Conservation (phyloP, 768 basidiomycete genomes). For the Xerocomellus amylosporus region DNA sequence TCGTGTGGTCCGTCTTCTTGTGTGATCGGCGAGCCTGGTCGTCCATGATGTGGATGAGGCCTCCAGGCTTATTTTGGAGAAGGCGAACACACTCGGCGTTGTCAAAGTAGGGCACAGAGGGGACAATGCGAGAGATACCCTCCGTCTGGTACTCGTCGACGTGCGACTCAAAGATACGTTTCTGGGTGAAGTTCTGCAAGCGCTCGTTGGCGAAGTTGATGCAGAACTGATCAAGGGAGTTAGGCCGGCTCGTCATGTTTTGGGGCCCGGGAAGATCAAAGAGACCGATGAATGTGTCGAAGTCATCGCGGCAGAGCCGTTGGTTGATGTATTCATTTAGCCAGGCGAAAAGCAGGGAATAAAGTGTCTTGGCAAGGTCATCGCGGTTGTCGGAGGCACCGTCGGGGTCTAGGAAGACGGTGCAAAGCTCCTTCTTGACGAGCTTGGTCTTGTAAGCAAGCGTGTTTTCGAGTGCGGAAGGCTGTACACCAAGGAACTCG, state of each 20-base stretch:
- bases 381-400: conserved; percentile 92
- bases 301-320: conserved; percentile 91
- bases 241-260: conserved; percentile 81
- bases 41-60: conserved; percentile 96
- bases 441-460: conserved; percentile 91
- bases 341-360: conserved; percentile 94
- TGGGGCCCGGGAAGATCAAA: conserved; percentile 94
- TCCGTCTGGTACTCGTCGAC: conserved; percentile 82
- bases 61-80: conserved; percentile 77
- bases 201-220: conserved; percentile 97
- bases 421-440: conserved; percentile 95
- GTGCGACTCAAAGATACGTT: conserved; percentile 75
- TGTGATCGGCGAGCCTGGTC: conserved; percentile 84
- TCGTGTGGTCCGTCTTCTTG: conserved; percentile 90
- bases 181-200: conserved; percentile 59
- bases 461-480: conserved; percentile 68
- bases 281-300: conserved; percentile 85
- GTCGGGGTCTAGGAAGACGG: conserved; percentile 92
- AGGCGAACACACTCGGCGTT: conserved; percentile 88
- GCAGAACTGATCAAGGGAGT: conserved; percentile 95
- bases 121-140: conserved; percentile 68
- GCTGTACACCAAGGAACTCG: conserved; percentile 85
- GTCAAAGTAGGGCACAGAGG: conserved; percentile 78
- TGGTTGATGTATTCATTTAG: conserved; percentile 96
- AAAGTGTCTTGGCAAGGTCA: conserved; percentile 89